Evolutionary conservation across 1,139 yeast genomes (phyloP).

Genomic region (Casaregolazyma suthepensis): DNA sequence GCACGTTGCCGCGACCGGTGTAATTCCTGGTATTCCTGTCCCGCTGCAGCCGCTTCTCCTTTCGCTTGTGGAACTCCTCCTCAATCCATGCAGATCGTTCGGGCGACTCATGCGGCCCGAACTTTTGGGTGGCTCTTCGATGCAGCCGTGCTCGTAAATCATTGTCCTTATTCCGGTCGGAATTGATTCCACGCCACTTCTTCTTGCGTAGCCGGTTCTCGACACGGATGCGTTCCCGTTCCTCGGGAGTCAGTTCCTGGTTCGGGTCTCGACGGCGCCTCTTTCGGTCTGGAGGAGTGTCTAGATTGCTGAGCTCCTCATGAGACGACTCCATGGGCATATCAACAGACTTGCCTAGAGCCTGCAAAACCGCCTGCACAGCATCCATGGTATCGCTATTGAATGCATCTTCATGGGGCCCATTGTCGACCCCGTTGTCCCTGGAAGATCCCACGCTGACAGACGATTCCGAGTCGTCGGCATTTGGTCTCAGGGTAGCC

Average conservation of each 20-base stretch:
- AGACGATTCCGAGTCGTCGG: background rate
- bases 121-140: constrained; percentile 61
- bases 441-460: background rate
- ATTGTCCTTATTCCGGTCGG: constrained; percentile 77
- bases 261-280: constrained; percentile 6
- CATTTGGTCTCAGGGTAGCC: background rate
- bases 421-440: background rate
- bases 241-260: constrained; percentile 29
- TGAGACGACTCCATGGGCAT: background rate
- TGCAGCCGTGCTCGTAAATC: constrained; percentile 74
- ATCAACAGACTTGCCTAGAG: constrained; percentile 23
- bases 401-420: constrained; percentile 11
- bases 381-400: constrained; percentile 35
- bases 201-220: constrained; percentile 85
- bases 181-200: constrained; percentile 83
- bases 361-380: constrained; percentile 33
- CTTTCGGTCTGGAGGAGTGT: background rate
- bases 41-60: constrained; percentile 47
- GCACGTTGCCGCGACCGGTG: constrained; percentile 3
- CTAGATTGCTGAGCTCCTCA: background rate
- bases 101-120: constrained; percentile 54
- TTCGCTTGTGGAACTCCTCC: constrained; percentile 60
- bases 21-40: constrained; percentile 7
- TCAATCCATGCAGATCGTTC: constrained; percentile 71
- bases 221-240: constrained; percentile 53